Conservation (phyloP, 768 basidiomycete genomes). For the Suillus ampliporus region DNA sequence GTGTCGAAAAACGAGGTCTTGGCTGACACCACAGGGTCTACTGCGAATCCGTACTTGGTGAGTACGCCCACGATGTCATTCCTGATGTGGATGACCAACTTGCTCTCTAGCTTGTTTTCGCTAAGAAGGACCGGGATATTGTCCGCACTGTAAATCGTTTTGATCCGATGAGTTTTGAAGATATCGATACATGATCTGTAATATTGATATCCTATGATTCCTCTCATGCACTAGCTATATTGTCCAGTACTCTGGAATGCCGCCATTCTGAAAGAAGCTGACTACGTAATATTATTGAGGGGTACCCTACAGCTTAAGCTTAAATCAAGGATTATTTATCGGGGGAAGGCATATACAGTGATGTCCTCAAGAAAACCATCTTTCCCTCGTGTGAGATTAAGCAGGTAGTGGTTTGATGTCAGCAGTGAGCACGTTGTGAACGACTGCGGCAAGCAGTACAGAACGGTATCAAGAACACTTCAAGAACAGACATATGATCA, state of each 20-base stretch:
- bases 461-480: neutral
- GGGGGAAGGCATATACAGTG: no score
- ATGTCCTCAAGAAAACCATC: no score
- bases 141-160: constrained; percentile 84
- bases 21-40: constrained; percentile 87
- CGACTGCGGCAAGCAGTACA: neutral
- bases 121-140: constrained; percentile 77
- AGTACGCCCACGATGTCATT: constrained; percentile 30
- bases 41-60: constrained; percentile 90
- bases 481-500: neutral
- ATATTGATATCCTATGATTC: constrained; percentile 31
- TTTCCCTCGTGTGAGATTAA: no score
- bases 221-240: neutral
- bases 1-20: constrained; percentile 85
- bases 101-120: constrained; percentile 73
- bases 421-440: neutral
- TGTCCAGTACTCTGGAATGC: neutral
- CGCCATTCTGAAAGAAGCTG: no score
- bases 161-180: constrained; percentile 34
- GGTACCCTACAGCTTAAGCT: no score
- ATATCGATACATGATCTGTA: constrained; percentile 33
- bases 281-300: no score
- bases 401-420: neutral
- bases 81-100: constrained; percentile 5
- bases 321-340: no score